phyloP scores from a whole-genome alignment of 257 asterid species.

The Cynanchum wilfordii region DNA sequence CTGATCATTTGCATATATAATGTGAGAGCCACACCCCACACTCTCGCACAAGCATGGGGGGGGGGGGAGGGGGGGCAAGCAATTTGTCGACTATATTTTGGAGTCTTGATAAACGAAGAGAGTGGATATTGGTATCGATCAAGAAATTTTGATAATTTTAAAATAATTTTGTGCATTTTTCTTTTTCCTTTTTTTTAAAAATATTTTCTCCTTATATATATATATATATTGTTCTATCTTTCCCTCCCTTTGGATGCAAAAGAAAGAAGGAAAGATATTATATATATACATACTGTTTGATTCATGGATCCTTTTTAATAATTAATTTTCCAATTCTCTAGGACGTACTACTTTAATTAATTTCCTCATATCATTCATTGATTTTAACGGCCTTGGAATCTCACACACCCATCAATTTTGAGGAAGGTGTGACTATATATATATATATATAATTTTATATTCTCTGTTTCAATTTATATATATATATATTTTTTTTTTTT shows the following conservation, averaged over 20 bases:
- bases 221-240: no score
- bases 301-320: not conserved
- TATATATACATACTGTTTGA: not conserved
- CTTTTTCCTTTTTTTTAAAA: not conserved
- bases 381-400: not conserved
- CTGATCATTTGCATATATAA: not conserved
- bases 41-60: not conserved
- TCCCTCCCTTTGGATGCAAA: not conserved
- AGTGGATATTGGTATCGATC: not conserved
- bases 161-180: not conserved
- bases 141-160: not conserved
- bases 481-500: no score
- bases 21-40: not conserved
- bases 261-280: not conserved
- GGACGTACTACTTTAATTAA: no score
- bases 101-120: not conserved
- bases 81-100: slow-evolving; percentile 10
- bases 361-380: not conserved
- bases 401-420: not conserved
- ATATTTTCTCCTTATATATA: no score
- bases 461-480: no score
- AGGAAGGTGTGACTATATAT: not conserved
- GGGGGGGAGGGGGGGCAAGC: not conserved
- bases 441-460: no score
- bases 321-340: not conserved